These are phyloP conservation scores for Colletotrichum abscissum DNA, from an alignment of 2,329 filamentous ascomycete species.

Conservation along the genomic window DNA sequence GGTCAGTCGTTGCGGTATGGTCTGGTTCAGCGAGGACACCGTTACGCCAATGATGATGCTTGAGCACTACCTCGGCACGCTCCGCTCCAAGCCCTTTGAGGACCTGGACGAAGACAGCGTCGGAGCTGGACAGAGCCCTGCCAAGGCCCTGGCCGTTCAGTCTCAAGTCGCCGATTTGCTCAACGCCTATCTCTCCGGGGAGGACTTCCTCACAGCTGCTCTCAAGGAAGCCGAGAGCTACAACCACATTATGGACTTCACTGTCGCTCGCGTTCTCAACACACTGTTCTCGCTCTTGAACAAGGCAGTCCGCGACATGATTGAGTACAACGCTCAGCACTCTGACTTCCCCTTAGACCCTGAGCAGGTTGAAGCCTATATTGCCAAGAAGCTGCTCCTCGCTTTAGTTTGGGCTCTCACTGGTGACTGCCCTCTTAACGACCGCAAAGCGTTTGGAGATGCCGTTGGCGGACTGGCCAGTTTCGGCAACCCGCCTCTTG, in stretches of 20 bases:
- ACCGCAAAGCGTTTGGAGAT: slow-evolving; percentile 92
- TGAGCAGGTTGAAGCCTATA: slow-evolving; percentile 88
- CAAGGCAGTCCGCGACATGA: slow-evolving; percentile 89
- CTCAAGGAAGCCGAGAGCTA: slow-evolving; percentile 81
- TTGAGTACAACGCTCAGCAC: slow-evolving; percentile 97
- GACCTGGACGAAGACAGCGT: slow-evolving; percentile 94
- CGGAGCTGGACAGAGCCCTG: slow-evolving; percentile 78
- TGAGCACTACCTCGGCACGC: slow-evolving; percentile 85
- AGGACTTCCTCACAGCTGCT: slow-evolving; percentile 83
- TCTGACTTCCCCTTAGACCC: slow-evolving; percentile 91
- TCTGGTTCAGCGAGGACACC: slow-evolving; percentile 99
- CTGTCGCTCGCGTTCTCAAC: slow-evolving; percentile 86
- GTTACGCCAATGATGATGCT: slow-evolving; percentile 95
- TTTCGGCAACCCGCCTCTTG: slow-evolving; percentile 85
- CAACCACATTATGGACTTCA: slow-evolving; percentile 99
- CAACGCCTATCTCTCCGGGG: slow-evolving; percentile 77
- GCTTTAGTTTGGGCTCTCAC: slow-evolving; percentile 96
- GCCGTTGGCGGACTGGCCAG: slow-evolving; percentile 84
- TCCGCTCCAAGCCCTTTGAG: slow-evolving; percentile 88
- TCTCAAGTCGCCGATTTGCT: slow-evolving; percentile 83
- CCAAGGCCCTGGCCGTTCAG: slow-evolving; percentile 84
- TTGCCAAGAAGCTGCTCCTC: slow-evolving; percentile 93
- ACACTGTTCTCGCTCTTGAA: slow-evolving; percentile 96
- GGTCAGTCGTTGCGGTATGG: slow-evolving; percentile 99
- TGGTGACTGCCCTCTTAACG: slow-evolving; percentile 88